Evolutionary conservation across 2,329 filamentous ascomycete genomes (phyloP).

Genomic region (Fusarium napiforme): DNA sequence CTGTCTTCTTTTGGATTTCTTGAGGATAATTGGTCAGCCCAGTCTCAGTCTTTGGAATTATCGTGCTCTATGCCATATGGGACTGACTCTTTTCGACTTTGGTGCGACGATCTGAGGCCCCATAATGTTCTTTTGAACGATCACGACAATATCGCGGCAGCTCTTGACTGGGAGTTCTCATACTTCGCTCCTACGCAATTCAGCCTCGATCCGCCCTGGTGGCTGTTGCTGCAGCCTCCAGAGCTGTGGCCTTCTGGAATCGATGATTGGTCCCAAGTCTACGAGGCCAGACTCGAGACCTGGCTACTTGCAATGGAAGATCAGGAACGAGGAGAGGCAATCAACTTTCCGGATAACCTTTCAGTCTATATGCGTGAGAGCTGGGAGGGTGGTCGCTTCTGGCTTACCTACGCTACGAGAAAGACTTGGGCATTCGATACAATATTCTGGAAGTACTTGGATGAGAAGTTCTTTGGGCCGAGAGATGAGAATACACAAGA

Average conservation of each 20-base stretch:
- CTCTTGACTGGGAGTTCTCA: neutral
- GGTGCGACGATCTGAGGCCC: conserved; percentile 49
- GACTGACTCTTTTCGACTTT: conserved; percentile 41
- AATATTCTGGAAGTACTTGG: neutral
- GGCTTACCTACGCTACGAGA: neutral
- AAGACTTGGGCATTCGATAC: neutral
- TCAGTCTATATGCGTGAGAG: neutral
- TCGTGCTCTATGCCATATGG: neutral
- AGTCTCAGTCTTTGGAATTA: neutral
- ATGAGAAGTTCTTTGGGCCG: neutral
- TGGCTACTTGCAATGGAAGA: neutral
- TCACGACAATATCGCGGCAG: neutral
- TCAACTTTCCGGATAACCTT: neutral
- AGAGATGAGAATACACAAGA: neutral
- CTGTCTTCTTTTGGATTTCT: conserved; percentile 45
- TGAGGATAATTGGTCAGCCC: conserved; percentile 47
- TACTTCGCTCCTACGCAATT: neutral
- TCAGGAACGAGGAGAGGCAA: neutral
- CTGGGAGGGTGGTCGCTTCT: neutral
- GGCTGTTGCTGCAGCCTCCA: neutral
- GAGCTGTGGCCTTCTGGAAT: neutral
- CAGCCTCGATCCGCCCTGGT: neutral
- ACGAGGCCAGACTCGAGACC: neutral
- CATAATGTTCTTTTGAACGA: neutral
- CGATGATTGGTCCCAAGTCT: neutral